Conservation (phyloP, 1,139 yeast species). For the Saccharomyces pastorianus region DNA sequence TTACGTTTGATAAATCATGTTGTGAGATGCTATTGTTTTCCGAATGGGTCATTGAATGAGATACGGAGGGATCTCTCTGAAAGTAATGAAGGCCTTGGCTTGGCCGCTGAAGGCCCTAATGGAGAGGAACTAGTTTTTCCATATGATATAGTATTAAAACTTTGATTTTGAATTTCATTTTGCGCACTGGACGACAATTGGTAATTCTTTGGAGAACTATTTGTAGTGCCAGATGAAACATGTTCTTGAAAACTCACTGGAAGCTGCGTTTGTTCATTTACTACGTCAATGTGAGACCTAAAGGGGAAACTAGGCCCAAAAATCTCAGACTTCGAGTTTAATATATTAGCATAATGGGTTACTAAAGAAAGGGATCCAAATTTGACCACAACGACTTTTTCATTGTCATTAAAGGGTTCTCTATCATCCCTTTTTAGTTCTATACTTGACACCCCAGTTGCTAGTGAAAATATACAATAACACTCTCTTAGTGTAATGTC, state of each 20-base stretch:
- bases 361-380: slow-evolving; percentile 60
- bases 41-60: slow-evolving; percentile 56
- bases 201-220: slow-evolving; percentile 5
- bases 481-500: slow-evolving; percentile 73
- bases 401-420: background rate
- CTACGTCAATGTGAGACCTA: slow-evolving; percentile 44
- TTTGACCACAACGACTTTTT: slow-evolving; percentile 42
- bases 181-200: slow-evolving; percentile 3
- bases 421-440: slow-evolving; percentile 37
- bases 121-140: background rate
- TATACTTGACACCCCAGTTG: slow-evolving; percentile 59
- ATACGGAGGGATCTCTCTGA: slow-evolving; percentile 26
- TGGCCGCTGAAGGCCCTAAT: background rate
- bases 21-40: slow-evolving; percentile 12
- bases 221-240: background rate
- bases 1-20: slow-evolving; percentile 7
- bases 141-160: background rate
- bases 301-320: slow-evolving; percentile 50
- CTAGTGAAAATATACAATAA: slow-evolving; percentile 64
- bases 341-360: slow-evolving; percentile 54
- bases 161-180: background rate
- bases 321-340: slow-evolving; percentile 52
- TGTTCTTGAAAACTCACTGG: background rate
- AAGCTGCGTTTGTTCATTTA: slow-evolving; percentile 27
- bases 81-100: background rate